Base-by-base conservation (phyloP, 371 early-diverging fungal genomes). In the Mortierella sp. region DNA sequence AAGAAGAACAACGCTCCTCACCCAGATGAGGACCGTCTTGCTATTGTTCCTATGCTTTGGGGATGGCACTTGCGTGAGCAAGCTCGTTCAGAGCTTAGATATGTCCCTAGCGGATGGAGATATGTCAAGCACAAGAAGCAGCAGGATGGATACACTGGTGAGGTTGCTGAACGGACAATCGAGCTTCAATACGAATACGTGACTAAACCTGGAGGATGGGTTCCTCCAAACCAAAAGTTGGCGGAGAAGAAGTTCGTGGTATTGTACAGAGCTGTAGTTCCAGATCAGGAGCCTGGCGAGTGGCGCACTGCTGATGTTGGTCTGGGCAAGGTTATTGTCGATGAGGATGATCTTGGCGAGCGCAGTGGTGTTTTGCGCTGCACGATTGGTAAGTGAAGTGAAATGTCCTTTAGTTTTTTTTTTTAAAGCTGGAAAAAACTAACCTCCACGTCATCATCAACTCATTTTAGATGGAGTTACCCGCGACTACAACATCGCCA, bases 31-130 rank as follows among this genome's bases (percentile, higher is more conserved):
- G 80, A 80, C 51, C 80, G 80, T 12, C 65, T 80, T 45, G 65
- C 69, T 28, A 80, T 83, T 26, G 74, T 83, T 31, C 86, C 86
- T 9, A 84, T 86, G 57, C 76, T 90, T 49, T 88, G 88, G 84
- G 84, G 87, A 15, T 91, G 90, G 90, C 72, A 74, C 29, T 65
- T 85, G 49, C 86, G 87, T 37, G 80, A 87, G 23, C 75, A 78
- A 10, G 83, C 85, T 28, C 88, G 88, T 8, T 72, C 84, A 9
- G 83, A 86, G 51, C 76, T 90, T 34, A 85, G 81, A n/a, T 85
- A 86, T 45, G 65, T 91, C 37, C 85, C 86, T 19, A 67, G 85
- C 51, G 86, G 88, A 23, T 90, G 89, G 89, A 86, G 90, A 40
- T 88, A 89, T 60, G 84, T 90, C 13, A 83, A 82, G 66, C 86